Conservation (phyloP, 257 asterid species). For the Cynanchum wilfordii region DNA sequence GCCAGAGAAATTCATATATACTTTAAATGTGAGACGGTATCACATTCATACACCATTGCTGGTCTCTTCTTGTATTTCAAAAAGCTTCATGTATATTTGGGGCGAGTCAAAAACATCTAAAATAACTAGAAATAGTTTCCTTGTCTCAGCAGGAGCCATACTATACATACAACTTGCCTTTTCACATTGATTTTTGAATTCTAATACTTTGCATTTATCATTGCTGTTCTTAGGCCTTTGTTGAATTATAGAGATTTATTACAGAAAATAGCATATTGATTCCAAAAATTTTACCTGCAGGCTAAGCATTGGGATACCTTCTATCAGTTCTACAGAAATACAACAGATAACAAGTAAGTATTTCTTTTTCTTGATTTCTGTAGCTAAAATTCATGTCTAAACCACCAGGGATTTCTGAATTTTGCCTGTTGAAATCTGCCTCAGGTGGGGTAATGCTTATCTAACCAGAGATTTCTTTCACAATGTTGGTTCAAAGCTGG, state of each 20-base stretch:
- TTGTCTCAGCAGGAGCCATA: neutral
- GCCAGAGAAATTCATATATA: neutral
- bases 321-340: constrained; percentile 82
- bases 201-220: neutral
- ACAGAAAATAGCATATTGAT: neutral
- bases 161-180: neutral
- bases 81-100: neutral
- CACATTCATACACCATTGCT: neutral
- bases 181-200: neutral
- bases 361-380: constrained; percentile 25
- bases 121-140: neutral
- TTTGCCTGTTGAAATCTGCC: neutral
- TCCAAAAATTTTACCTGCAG: constrained; percentile 33
- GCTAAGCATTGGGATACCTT: constrained; percentile 93
- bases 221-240: neutral
- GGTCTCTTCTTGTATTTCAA: neutral
- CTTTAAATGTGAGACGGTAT: too few species aligned
- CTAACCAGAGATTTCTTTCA: constrained; percentile 94
- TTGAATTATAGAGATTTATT: neutral
- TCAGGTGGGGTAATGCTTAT: constrained; percentile 95
- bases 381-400: neutral
- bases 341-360: constrained; percentile 75
- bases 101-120: neutral
- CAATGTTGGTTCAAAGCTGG: constrained; percentile 86
- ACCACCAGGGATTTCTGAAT: constrained; percentile 14